Conservation (phyloP, 352 stramenopile genomes). For the Phytopythium aichiense region DNA sequence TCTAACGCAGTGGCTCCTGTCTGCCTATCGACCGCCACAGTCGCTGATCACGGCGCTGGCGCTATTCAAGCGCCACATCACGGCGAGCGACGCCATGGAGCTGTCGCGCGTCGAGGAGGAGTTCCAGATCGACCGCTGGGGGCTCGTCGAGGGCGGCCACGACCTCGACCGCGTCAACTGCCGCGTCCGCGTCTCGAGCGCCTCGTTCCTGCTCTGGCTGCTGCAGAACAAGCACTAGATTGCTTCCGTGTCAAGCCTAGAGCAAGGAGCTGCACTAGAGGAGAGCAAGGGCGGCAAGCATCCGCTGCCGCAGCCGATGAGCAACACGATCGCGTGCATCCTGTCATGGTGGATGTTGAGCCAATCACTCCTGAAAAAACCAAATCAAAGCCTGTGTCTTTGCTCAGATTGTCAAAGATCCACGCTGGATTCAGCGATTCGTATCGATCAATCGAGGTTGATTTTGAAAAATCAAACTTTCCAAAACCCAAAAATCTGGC, state of each 20-base stretch:
- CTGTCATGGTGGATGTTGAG: not conserved
- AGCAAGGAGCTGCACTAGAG: not conserved
- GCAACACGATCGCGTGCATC: not conserved
- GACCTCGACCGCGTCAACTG: constrained; percentile 88
- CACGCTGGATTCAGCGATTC: too few species aligned
- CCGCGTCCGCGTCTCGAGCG: constrained; percentile 75
- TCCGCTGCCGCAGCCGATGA: not conserved
- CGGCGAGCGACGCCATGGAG: constrained; percentile 81
- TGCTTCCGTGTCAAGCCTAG: not conserved
- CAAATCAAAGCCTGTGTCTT: too few species aligned
- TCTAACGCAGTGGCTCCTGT: not conserved
- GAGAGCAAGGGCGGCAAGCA: not conserved
- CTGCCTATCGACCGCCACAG: constrained; percentile 14
- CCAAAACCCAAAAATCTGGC: not conserved
- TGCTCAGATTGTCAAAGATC: too few species aligned
- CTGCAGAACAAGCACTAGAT: constrained; percentile 64
- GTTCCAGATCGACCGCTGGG: constrained; percentile 88
- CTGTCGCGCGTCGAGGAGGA: constrained; percentile 82
- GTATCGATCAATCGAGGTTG: too few species aligned
- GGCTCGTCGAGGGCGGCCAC: constrained; percentile 85
- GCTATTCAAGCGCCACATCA: constrained; percentile 83
- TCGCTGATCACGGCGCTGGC: constrained; percentile 80
- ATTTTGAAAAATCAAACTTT: not conserved
- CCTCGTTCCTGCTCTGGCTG: constrained; percentile 82
- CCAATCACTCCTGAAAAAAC: too few species aligned